Evolutionary conservation across 495 filamentous ascomycete species (phyloP), one percentile per base, ranked within the genome.

Genomic region (Trichoderma asperelloides): DNA sequence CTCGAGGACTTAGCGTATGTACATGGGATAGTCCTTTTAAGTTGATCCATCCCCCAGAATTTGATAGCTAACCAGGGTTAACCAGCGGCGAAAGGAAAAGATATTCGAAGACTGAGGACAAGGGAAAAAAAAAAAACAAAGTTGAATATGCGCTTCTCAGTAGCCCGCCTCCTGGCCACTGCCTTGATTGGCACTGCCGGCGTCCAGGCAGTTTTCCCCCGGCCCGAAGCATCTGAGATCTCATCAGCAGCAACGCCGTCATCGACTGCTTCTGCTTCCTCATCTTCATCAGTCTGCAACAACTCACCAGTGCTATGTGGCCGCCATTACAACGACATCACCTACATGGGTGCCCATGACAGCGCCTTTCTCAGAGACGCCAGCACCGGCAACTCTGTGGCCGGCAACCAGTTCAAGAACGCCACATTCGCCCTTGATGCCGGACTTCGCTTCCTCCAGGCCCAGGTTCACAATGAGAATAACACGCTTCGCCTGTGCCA

Each of bases 271-370:
- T 33, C 55, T 12, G 30, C 55, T 9, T 41, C 64, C 18, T 28
- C 64, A 16, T 45, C 71, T 5, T 68, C 69, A 30, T 70, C 72
- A 18, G 79, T 82, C 41, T 91, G 89, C 79, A 92, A 92, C 72
- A 89, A 89, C 77, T 86, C 82, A 39, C 77, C 86, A 2, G 74
- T 80, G 57, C 83, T 88, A 67, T 91, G 89, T 76, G 71, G 72
- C 62, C 83, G 84, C 16, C 73, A 78, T 7, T 91, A 90, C 79
- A 85, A 81, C 72, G 85, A 88, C 65, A 78, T 91, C 68, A 88
- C 88, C 1, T 82, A 88, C 69, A 79, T 91, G 71, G 89, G 88
- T 23, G 84, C 88, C 30, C 89, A 92, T 74, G 84, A 91, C 74
- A 83, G 82, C 39, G 73, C 89, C 65, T 91, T 91, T 72, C 82